Evolutionary conservation across 2,329 filamentous ascomycete genomes (phyloP), one percentile per base, ranked within the genome.

Genomic region (Simplicillium sp.): DNA sequence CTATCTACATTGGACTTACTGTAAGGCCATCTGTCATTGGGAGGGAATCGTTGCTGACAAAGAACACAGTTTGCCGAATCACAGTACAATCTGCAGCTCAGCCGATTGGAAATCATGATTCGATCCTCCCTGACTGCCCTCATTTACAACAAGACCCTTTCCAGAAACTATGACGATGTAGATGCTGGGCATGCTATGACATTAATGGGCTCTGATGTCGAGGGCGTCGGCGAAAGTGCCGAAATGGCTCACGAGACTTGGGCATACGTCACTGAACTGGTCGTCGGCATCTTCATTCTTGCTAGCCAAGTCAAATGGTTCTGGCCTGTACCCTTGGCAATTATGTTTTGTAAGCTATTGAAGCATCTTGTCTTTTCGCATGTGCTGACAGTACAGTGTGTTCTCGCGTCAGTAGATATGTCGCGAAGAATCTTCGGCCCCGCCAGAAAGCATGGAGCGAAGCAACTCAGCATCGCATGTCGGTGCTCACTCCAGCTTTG

Each of bases 211-310:
- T 67, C 56, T 2, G 66, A 70, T 47, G 54, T 60, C 2, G 56
- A 61, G 11, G 54, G 50, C 39, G 48, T 68, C 0, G 56, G 54
- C 1, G 47, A 47, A 0, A 52, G 58, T 6, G 54, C 50, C 0
- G 50, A 55, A 25, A 61, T 68, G 58, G 43, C 64, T 12, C 65
- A 69, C 37, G 66, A 69, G 34, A 58, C 55, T 1, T 68, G 65
- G 63, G 66, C 60, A 0, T 55, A 65, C 12, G 31, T 58, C 1
- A n/a, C 68, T 1, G 67, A 70, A 42, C 57, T 68, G 0, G 31
- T 58, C 0, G 49, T 70, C 29, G 68, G 65, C 2, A 54, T 66
- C 3, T 36, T 41, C 7, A 51, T 71, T 39, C 45, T 71, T 3
- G 54, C 58, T 7, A 44, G 44, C 11, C 46, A 67, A 44, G 58